phyloP scores from a whole-genome alignment of 2,329 filamentous ascomycete genomes.

The Ceratocystis destructans region DNA sequence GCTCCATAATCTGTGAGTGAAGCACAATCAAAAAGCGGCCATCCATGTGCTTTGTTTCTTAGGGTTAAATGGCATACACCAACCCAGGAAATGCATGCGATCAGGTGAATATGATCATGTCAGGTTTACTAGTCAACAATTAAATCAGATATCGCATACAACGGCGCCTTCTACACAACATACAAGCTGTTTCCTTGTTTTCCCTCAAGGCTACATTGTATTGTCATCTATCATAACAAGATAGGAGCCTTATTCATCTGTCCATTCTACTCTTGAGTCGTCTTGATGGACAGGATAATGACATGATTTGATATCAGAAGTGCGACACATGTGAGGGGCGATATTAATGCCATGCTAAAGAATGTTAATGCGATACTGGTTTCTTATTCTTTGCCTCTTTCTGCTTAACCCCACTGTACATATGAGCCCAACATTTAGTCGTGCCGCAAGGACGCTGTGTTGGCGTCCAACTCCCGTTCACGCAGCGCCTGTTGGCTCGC shows the following conservation, averaged over 20 bases:
- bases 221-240: no score
- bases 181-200: no score
- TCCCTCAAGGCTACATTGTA: no score
- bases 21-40: no score
- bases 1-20: no score
- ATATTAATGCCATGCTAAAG: no score
- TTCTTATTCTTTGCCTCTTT: not conserved
- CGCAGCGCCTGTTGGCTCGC: slow-evolving; percentile 52
- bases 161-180: not conserved
- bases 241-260: no score
- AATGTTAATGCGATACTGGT: no score
- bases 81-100: not conserved
- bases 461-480: slow-evolving; percentile 53
- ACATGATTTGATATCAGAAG: no score
- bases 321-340: no score
- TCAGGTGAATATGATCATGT: not conserved
- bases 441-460: slow-evolving; percentile 28
- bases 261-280: no score
- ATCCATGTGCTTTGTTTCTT: not conserved
- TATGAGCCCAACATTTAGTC: slow-evolving; percentile 21
- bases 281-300: no score
- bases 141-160: not conserved
- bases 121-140: not conserved
- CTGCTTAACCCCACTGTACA: not conserved
- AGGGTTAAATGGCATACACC: not conserved